These are phyloP conservation scores for Trichoderma erinaceum DNA, from an alignment of 495 filamentous ascomycete species.

Conservation along the genomic window DNA sequence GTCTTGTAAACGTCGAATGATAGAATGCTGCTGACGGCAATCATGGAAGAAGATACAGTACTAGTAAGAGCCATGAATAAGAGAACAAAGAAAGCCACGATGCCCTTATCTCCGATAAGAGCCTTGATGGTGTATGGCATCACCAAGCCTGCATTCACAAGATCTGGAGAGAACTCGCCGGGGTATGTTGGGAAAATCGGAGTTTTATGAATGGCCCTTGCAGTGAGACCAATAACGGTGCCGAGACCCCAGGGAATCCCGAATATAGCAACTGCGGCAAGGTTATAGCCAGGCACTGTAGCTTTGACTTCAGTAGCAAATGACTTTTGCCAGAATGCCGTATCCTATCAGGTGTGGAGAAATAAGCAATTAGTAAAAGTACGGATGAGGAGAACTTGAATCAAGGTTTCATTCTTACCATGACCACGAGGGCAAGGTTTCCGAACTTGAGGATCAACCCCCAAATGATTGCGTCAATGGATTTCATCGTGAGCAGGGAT, in stretches of 20 bases:
- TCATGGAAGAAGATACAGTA: constrained; percentile 72
- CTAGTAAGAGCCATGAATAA: constrained; percentile 87
- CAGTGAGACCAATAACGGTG: constrained; percentile 75
- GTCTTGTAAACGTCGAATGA: constrained; percentile 78
- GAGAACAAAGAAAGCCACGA: constrained; percentile 67
- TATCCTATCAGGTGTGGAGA: constrained; percentile 29
- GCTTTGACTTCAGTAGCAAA: constrained; percentile 43
- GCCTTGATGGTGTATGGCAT: constrained; percentile 74
- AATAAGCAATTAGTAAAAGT: not conserved
- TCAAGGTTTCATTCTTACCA: constrained; percentile 28
- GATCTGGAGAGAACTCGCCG: constrained; percentile 51
- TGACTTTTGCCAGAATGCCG: constrained; percentile 49
- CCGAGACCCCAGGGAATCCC: constrained; percentile 81
- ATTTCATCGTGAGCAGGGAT: constrained; percentile 46
- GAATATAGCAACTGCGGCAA: constrained; percentile 47
- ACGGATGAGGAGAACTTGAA: not conserved
- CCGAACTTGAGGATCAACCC: constrained; percentile 43
- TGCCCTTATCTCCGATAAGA: constrained; percentile 71
- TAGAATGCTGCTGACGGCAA: constrained; percentile 76
- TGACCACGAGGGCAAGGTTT: constrained; percentile 45
- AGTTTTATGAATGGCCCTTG: constrained; percentile 64
- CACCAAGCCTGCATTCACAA: constrained; percentile 73
- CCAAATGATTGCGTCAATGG: constrained; percentile 46
- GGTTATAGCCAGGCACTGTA: constrained; percentile 77
- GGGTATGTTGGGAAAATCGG: constrained; percentile 61